Base-by-base conservation (phyloP, 2,329 filamentous ascomycete species). In the Aspergillus quadricinctus region DNA sequence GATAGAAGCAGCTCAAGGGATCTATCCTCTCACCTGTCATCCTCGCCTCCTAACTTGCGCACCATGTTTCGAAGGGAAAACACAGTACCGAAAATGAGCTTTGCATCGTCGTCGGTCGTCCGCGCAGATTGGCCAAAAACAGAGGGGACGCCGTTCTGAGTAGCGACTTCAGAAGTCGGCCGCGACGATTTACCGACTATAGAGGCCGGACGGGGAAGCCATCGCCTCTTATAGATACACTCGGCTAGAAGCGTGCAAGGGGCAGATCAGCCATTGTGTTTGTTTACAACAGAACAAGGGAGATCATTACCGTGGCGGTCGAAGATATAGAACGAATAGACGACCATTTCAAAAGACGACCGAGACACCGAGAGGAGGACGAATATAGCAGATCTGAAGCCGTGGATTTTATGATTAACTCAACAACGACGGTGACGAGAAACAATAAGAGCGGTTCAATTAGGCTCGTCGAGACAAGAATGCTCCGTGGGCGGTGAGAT, bases 241-340 rank as follows among this genome's bases (percentile, higher is more conserved):
- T 97, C 93, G 72, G 94, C 93, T 97, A 48, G 29, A 23, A 23
- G 54, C 54, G 10, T 25, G 29, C 37, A 52, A 40, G 27, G 27
- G 52, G 57, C 8, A 58, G 56, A 43, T 23, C 11, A 45, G 35
- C 29, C 28, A 37, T 43, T 19, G 21, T 52, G 25, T 43, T 60
- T 65, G 54, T 9, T 28, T 23, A 48, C 29, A 10, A 53, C 40
- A 9, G 23, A 54, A 28, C 2, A 53, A 48, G 25, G 49, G 41
- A 21, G 27, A 43, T 48, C 49, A 41, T 71, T 82, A 97, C 94
- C 96, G 77, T 99, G 94, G 64, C 94, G 88, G 78, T 99, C 94
- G 74, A 99, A 99, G 72, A 99, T 97, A 81, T 96, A 96, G 78
- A 99, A 96, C 58, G 92, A 92, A 78, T 95, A 97, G 75, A 97